Base-by-base conservation (phyloP, 2,329 filamentous ascomycete genomes). In the Neurospora sp. region DNA sequence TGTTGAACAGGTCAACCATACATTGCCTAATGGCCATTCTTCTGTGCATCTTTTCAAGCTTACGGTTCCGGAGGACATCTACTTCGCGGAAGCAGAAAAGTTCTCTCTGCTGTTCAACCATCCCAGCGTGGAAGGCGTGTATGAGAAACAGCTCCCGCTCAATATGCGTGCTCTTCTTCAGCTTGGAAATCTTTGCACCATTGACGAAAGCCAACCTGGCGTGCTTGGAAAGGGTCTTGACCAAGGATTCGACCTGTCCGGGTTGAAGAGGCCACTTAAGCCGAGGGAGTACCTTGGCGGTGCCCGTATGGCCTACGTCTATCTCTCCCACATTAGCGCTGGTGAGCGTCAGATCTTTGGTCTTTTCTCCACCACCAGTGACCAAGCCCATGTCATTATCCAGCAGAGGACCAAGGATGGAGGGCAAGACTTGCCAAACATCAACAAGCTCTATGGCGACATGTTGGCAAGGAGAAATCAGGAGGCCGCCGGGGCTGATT, bases 41-140 rank as follows among this genome's bases (percentile, higher is more conserved):
- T 98, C 95, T 0, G 91, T 93, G 4, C 93, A 99, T 82, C 85
- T 99, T 4, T 98, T 98, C 86, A 96, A 94, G 81, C 85, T 99
- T 43, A 94, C 91, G 0, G 92, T 99, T 80, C 86, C 92, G 0
- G 96, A 99, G 79, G 90, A 96, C 70, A 86, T 92, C 0, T 99
- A 96, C 80, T 89, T 97, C 72, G 88, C 90, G 66, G 93, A 98
- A 78, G 85, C 90, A 0, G 91, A 93, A 72, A 96, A 93, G 77
- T 90, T 98, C 72, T 89, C 90, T 1, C 81, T 90, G 38, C 83
- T 98, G 1, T 95, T 97, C 82, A 93, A 95, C 73, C 94, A 99
- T 77, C 89, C 93, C 0, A 97, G 93, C 78, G 92, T 99, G 1
- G 96, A 99, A 80, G 96, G 96, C 38, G 93, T 99, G 15, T 99